Evolutionary conservation across 805 yeast genomes (phyloP).

Genomic region (Starmera caribaea): DNA sequence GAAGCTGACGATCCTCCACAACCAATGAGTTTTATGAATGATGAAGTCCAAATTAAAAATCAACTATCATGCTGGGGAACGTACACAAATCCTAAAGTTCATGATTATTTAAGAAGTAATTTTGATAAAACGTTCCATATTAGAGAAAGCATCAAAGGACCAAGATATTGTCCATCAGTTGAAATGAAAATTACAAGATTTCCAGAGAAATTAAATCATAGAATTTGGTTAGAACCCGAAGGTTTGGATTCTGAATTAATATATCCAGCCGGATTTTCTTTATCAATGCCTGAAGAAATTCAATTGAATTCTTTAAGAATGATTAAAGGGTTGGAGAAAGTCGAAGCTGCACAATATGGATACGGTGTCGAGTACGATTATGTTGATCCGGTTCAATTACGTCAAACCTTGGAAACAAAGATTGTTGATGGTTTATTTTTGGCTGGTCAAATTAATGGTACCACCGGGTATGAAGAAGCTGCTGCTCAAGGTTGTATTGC

Average conservation of each 20-base stretch:
- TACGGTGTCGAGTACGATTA: slow-evolving; percentile 99
- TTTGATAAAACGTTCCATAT: slow-evolving; percentile 83
- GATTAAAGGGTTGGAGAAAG: slow-evolving; percentile 86
- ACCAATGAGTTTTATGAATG: slow-evolving; percentile 85
- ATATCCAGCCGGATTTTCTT: slow-evolving; percentile 93
- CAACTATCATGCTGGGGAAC: slow-evolving; percentile 74
- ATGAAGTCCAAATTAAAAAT: slow-evolving; percentile 45
- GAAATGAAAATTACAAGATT: slow-evolving; percentile 84
- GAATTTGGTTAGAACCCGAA: slow-evolving; percentile 95
- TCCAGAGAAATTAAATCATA: slow-evolving; percentile 64
- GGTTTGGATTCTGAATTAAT: slow-evolving; percentile 81
- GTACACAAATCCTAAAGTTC: slow-evolving; percentile 65
- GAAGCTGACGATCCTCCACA: slow-evolving; percentile 76
- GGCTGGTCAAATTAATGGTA: slow-evolving; percentile 98
- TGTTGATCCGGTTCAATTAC: slow-evolving; percentile 85
- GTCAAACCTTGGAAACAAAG: slow-evolving; percentile 73
- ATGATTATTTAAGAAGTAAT: slow-evolving; percentile 57
- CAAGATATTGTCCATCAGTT: slow-evolving; percentile 94
- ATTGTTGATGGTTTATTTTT: slow-evolving; percentile 65
- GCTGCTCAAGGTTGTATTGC: slow-evolving; percentile 95
- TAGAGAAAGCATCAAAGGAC: slow-evolving; percentile 90
- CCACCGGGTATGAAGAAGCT: slow-evolving; percentile 98
- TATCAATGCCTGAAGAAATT: slow-evolving; percentile 92
- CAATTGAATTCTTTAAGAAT: slow-evolving; percentile 65
- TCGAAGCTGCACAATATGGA: slow-evolving; percentile 86